Evolutionary conservation across 768 basidiomycete genomes (phyloP).

Genomic region (Sarcomyxa edulis): DNA sequence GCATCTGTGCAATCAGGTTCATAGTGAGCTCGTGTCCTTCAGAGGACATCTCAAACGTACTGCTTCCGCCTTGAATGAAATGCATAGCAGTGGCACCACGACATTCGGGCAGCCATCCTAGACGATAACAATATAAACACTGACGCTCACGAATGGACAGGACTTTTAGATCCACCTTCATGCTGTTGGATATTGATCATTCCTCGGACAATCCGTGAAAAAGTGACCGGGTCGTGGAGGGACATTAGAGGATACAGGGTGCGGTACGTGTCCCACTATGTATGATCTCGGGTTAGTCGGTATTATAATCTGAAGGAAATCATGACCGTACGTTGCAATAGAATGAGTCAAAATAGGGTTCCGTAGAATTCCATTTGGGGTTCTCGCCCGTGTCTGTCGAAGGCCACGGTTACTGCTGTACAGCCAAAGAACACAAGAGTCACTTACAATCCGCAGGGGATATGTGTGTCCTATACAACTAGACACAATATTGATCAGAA

Average conservation of each 20-base stretch:
- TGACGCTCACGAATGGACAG: not conserved
- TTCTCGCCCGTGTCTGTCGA: constrained; percentile 56
- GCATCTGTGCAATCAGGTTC: constrained; percentile 33
- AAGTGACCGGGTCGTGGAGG: constrained; percentile 55
- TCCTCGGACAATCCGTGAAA: constrained; percentile 54
- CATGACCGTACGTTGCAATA: constrained; percentile 54
- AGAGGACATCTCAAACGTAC: constrained; percentile 27
- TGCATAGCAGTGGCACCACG: constrained; percentile 49
- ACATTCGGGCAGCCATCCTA: constrained; percentile 67
- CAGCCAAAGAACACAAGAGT: not conserved
- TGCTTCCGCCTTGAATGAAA: constrained; percentile 57
- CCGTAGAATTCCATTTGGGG: constrained; percentile 55
- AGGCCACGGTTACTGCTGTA: not conserved
- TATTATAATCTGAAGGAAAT: not conserved
- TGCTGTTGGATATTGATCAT: constrained; percentile 66
- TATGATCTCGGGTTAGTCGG: not conserved
- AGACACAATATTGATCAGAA: not conserved
- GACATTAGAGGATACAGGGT: constrained; percentile 60
- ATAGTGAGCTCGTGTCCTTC: not conserved
- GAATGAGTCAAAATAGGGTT: constrained; percentile 63
- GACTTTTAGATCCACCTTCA: constrained; percentile 41
- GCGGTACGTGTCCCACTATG: constrained; percentile 64
- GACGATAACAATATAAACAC: not conserved
- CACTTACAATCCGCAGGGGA: constrained; percentile 58
- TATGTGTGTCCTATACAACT: constrained; percentile 59